phyloP scores from a whole-genome alignment of 2,329 filamentous ascomycete species.

The Scytalidium lignicola region DNA sequence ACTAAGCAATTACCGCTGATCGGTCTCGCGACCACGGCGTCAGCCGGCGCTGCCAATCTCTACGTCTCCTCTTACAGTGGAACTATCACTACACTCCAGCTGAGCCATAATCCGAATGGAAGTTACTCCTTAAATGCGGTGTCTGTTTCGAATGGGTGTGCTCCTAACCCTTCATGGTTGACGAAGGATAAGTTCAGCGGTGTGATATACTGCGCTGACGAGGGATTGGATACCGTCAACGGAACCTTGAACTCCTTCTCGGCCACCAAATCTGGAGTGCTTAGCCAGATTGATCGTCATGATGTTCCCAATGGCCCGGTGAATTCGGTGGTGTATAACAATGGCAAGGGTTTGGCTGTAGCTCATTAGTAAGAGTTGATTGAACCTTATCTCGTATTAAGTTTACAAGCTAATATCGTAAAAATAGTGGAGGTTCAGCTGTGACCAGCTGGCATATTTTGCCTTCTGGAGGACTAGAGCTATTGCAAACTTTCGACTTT shows the following conservation, averaged over 20 bases:
- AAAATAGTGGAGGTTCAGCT: constrained; percentile 15
- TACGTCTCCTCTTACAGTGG: constrained; percentile 35
- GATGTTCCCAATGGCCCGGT: constrained; percentile 31
- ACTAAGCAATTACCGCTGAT: constrained; percentile 6
- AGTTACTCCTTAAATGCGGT: constrained; percentile 15
- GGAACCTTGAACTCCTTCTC: constrained; percentile 18
- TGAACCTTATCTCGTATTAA: constrained; percentile 31
- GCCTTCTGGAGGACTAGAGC: constrained; percentile 11
- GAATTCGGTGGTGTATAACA: constrained; percentile 38
- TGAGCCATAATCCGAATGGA: constrained; percentile 18
- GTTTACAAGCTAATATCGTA: constrained; percentile 1
- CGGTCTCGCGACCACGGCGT: constrained; percentile 12
- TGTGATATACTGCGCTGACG: constrained; percentile 23
- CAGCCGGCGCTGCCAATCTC: constrained; percentile 25
- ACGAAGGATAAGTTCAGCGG: constrained; percentile 17
- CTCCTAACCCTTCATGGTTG: constrained; percentile 20
- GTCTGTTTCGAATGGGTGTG: constrained; percentile 16
- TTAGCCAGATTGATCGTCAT: constrained; percentile 35
- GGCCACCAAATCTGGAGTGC: constrained; percentile 32
- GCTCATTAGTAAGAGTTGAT: constrained; percentile 34
- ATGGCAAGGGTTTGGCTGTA: constrained; percentile 28
- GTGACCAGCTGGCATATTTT: constrained; percentile 33
- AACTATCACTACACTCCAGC: constrained; percentile 28
- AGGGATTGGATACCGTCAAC: constrained; percentile 12
- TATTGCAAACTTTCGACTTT: constrained; percentile 37